A percentile compares a stretch with the other conserved stretches of the same genome.
These are phyloP conservation scores for Colletotrichum lentis DNA, from an alignment of 2,329 filamentous ascomycete species.

Conservation along the genomic window DNA sequence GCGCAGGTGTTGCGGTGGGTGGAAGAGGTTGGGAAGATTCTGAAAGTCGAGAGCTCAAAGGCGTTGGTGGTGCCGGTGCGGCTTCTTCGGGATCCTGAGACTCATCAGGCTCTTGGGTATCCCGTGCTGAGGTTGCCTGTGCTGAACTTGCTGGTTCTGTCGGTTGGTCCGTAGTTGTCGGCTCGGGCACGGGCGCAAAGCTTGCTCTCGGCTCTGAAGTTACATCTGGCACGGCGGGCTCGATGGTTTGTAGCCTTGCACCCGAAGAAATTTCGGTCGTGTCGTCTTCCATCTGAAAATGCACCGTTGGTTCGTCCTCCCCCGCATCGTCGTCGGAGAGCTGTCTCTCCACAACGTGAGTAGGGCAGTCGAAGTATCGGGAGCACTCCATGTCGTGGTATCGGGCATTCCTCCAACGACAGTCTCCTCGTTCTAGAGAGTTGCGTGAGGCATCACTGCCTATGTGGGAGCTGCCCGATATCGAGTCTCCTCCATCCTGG, in stretches of 20 bases:
- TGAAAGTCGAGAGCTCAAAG: constrained; percentile 31
- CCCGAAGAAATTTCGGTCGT: constrained; percentile 1
- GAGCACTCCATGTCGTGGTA: constrained; percentile 56
- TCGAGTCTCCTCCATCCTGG: constrained; percentile 39
- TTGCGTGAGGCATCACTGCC: constrained; percentile 45
- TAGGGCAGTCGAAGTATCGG: constrained; percentile 59
- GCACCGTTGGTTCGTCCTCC: constrained; percentile 16
- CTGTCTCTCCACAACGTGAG: constrained; percentile 53
- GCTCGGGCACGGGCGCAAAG: constrained; percentile 35
- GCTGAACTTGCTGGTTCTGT: constrained; percentile 22
- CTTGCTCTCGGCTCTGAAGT: constrained; percentile 29
- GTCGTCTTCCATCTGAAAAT: constrained; percentile 15
- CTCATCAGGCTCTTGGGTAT: constrained; percentile 25
- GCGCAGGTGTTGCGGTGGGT: constrained; percentile 32
- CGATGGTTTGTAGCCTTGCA: constrained; percentile 1
- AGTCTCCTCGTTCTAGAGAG: constrained; percentile 41
- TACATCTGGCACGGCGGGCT: neutral
- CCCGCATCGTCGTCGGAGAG: constrained; percentile 44
- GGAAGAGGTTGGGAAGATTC: constrained; percentile 34
- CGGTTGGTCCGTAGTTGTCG: constrained; percentile 23
- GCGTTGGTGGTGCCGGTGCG: constrained; percentile 32
- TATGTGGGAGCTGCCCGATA: constrained; percentile 51
- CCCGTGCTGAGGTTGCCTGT: constrained; percentile 36
- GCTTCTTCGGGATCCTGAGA: constrained; percentile 37
- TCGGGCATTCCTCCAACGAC: constrained; percentile 50